Base-by-base conservation (phyloP, 164 flowering plant species). In the Chloranthus sessilifolius region DNA sequence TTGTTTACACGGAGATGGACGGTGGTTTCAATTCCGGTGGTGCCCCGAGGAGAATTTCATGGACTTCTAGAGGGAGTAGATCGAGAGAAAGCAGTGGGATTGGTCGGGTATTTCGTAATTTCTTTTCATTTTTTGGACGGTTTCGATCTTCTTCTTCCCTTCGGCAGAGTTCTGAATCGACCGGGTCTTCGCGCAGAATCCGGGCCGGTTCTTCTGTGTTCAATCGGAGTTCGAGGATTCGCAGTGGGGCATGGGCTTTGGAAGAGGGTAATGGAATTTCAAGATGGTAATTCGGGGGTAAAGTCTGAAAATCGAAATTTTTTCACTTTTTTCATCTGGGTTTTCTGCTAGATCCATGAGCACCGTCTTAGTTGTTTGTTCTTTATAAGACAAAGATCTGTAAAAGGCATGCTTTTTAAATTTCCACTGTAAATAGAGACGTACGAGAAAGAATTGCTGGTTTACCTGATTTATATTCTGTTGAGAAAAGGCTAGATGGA, bases 1-100 rank as follows among this genome's bases (percentile, higher is more conserved):
- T 59, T 25, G 89, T 82, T 14, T 80, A 73, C 53, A 77, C 88
- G 1, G 95, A 86, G 53, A 67, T 81, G 80, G 90, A 81, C 39
- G 88, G 88, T 16, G 87, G 72, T 5, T 65, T 76, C 30, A 69
- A 59, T 9, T 50, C 47, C 2, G 52, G 64, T 3, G 80, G 80
- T 42, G 62, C 65, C 17, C 69, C 74, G 20, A 70, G 85, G 60
- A 73, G 75, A 44, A 65, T 81, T 28, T 64, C 77, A 3, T 75
- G 80, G 84, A 61, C 68, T 0, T 54, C 73, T 8, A 58, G 74
- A 3, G 68, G 71, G 8, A 64, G 60, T 20, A 50, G 78, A 42
- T 49, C 75, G 27, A 63, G 68, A 27, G 77, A 60, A 51, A 71
- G 75, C 12, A 59, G 76, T 20, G 78, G 84, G 19, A 22, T 77